Base-by-base conservation (phyloP, 75 land plant genomes). In the Pinus albicaulis region DNA sequence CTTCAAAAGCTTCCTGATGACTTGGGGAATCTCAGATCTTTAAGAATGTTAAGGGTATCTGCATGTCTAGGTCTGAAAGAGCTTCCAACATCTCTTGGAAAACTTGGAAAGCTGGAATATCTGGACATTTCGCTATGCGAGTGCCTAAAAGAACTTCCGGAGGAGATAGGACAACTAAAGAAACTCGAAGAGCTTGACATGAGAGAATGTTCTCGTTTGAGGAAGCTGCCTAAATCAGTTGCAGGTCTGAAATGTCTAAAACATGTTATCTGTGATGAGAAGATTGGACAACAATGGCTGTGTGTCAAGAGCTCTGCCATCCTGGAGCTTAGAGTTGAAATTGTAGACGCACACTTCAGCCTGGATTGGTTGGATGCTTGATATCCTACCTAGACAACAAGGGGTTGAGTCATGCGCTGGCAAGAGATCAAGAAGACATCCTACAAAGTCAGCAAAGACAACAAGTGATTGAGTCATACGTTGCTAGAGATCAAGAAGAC, bases 131-230 rank as follows among this genome's bases (percentile, higher is more conserved):
- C 92, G 3, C 76, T 83, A 28, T 88, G 90, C 69, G 71, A 83
- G 5, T 81, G 76, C 22, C 36, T 90, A 56, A 59, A 36, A 41
- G 69, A 82, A 60, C 84, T 90, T 20, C 90, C 92, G 13, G 81
- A 88, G 1, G 81, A 74, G 7, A 72, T 90, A 19, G 86, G 82
- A 7, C 34, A 74, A 2, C 24, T 86, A 70, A 41, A 8, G 10
- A 83, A 72, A 3, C 68, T 90, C 79, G 83, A 83, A 71, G 86
- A 85, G 80, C 84, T 90, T 16, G 88, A 90, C 82, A 90, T 90
- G 90, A 79, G 90, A 56, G 86, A 86, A 62, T 90, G 92, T 48
- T 55, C 72, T 20, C 80, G 41, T 26, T 58, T 90, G 17, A 79
- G 58, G 77, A 58, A 34, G 28, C 73, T 88, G 19, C 92, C 92